phyloP scores from a whole-genome alignment of 352 stramenopile species.

The Globisporangium polare region DNA sequence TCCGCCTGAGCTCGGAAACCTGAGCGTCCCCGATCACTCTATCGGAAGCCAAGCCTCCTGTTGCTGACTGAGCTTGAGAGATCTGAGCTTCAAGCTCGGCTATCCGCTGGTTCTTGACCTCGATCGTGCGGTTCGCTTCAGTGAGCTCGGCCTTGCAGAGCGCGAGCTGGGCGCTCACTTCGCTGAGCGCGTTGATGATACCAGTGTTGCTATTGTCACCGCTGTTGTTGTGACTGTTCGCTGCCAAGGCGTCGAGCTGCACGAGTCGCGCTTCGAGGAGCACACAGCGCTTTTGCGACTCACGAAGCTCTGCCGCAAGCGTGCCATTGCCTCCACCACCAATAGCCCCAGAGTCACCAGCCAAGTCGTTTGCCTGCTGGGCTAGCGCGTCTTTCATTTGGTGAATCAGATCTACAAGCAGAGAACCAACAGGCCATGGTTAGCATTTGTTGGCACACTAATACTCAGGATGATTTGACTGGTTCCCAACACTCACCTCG shows the following conservation, averaged over 20 bases:
- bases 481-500: slow-evolving; percentile 19
- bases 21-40: slow-evolving; percentile 28
- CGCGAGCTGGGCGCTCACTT: slow-evolving; percentile 26
- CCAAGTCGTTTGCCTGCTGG: slow-evolving; percentile 35
- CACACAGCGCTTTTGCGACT: slow-evolving; percentile 38
- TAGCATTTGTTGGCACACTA: neutral
- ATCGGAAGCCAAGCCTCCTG: neutral
- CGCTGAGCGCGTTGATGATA: slow-evolving; percentile 4
- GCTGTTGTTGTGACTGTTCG: neutral
- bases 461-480: neutral
- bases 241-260: slow-evolving; percentile 12
- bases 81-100: slow-evolving; percentile 38
- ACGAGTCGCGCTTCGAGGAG: slow-evolving; percentile 40
- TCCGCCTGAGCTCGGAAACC: slow-evolving; percentile 35
- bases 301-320: slow-evolving; percentile 23
- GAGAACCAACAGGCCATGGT: neutral
- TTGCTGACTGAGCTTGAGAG: slow-evolving; percentile 15
- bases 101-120: slow-evolving; percentile 41
- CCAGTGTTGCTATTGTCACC: neutral
- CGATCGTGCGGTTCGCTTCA: slow-evolving; percentile 36
- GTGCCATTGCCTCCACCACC: slow-evolving; percentile 2
- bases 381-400: slow-evolving; percentile 71
- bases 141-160: slow-evolving; percentile 38
- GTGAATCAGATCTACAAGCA: slow-evolving; percentile 49
- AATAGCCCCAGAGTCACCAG: neutral